phyloP scores from a whole-genome alignment of 2,329 filamentous ascomycete species.

The Calonectria pseudoturangicola region DNA sequence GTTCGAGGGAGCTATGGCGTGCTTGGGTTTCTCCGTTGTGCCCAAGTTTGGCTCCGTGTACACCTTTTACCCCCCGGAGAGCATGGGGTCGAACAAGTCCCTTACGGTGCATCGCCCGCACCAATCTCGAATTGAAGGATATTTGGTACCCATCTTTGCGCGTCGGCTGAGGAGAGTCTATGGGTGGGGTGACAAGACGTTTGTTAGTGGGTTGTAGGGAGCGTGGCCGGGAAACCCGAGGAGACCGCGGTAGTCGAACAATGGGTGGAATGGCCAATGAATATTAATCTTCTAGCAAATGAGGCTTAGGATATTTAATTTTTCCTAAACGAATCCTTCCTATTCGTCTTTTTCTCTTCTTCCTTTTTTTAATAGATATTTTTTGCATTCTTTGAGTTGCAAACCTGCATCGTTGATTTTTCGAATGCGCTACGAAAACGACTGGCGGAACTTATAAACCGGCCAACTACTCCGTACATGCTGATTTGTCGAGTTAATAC shows the following conservation, averaged over 20 bases:
- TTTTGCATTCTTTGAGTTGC: no score
- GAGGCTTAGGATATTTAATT: neutral
- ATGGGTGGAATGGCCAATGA: neutral
- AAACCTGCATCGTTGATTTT: no score
- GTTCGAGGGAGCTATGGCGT: slow-evolving; percentile 65
- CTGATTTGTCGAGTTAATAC: no score
- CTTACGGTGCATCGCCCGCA: slow-evolving; percentile 63
- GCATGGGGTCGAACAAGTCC: slow-evolving; percentile 51
- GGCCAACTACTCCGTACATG: no score
- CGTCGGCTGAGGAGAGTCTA: slow-evolving; percentile 59
- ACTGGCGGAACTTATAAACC: no score
- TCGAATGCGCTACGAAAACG: no score
- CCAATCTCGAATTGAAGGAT: slow-evolving; percentile 59
- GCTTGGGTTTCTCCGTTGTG: slow-evolving; percentile 63
- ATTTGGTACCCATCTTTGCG: slow-evolving; percentile 53
- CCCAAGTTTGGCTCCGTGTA: slow-evolving; percentile 65
- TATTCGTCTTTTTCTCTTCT: no score
- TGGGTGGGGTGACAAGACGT: slow-evolving; percentile 60
- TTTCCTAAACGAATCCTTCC: no score
- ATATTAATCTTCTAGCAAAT: neutral
- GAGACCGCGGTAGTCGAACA: neutral
- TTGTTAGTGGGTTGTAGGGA: neutral
- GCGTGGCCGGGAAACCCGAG: neutral
- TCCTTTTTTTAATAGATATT: no score
- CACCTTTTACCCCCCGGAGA: slow-evolving; percentile 60